A percentile compares a stretch with the other conserved stretches of the same genome.
phyloP scores from a whole-genome alignment of 768 basidiomycete genomes.

The Pleurotus pulmonarius region DNA sequence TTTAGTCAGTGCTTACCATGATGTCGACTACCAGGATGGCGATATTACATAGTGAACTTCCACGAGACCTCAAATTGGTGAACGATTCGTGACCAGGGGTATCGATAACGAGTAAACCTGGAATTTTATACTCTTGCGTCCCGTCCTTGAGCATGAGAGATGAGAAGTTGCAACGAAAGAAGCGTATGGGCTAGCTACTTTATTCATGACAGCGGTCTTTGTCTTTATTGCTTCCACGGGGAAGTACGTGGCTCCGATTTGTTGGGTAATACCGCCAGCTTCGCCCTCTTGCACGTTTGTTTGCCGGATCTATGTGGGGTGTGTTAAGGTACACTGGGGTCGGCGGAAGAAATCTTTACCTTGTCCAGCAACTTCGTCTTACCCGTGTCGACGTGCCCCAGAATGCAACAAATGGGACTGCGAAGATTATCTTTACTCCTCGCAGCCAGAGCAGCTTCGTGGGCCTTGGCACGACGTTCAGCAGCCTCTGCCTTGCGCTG shows the following conservation, averaged over 20 bases:
- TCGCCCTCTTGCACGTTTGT: conserved; percentile 99
- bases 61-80: conserved; percentile 92
- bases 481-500: conserved; percentile 84
- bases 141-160: conserved; percentile 49
- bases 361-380: conserved; percentile 98
- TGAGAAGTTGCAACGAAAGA: not conserved
- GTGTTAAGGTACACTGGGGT: too few species aligned
- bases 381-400: conserved; percentile 99
- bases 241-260: conserved; percentile 99
- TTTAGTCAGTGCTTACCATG: conserved; percentile 51
- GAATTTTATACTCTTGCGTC: conserved; percentile 90
- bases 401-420: conserved; percentile 96
- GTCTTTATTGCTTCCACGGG: conserved; percentile 90
- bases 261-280: conserved; percentile 99
- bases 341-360: conserved; percentile 33
- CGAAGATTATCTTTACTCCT: conserved; percentile 87
- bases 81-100: conserved; percentile 99
- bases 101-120: conserved; percentile 93
- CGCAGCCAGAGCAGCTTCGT: conserved; percentile 82
- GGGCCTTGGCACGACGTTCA: conserved; percentile 71
- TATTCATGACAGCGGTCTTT: conserved; percentile 94
- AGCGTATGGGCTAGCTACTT: conserved; percentile 34
- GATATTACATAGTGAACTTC: conserved; percentile 97
- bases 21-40: conserved; percentile 99
- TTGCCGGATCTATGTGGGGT: conserved; percentile 80